Conservation (phyloP, 1,139 yeast species). For the Saccharomycopsis hybrid region DNA sequence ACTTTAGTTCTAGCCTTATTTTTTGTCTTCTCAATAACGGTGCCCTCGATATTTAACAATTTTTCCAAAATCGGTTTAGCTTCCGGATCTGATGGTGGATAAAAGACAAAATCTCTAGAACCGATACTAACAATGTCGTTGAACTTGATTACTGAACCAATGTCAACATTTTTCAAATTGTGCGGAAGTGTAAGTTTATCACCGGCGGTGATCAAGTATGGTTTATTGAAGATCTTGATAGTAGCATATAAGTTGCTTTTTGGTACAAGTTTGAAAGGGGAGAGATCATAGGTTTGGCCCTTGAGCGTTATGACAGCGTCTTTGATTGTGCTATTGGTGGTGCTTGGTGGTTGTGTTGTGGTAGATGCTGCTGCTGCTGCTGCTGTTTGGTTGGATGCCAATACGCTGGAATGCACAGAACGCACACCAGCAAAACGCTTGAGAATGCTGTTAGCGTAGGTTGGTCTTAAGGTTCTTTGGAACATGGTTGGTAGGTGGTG, state of each 20-base stretch:
- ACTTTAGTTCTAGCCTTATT: slow-evolving; percentile 70
- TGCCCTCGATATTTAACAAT: slow-evolving; percentile 53
- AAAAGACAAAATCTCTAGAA: slow-evolving; percentile 46
- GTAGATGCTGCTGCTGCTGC: too few relatives aligned
- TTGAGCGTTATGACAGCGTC: not conserved
- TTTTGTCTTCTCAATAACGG: slow-evolving; percentile 79
- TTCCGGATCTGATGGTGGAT: slow-evolving; percentile 12
- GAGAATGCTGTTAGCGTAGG: not conserved
- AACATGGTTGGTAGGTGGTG: too few relatives aligned
- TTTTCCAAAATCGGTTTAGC: slow-evolving; percentile 36
- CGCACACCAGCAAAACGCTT: not conserved
- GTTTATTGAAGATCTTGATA: slow-evolving; percentile 73
- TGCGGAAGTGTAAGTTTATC: slow-evolving; percentile 78
- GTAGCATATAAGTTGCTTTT: slow-evolving; percentile 66
- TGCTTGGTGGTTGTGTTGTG: too few relatives aligned
- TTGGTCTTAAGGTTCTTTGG: not conserved
- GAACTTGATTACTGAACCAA: slow-evolving; percentile 73
- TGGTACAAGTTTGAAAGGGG: slow-evolving; percentile 59
- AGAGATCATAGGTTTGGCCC: slow-evolving; percentile 24
- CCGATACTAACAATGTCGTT: slow-evolving; percentile 79
- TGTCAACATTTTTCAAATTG: slow-evolving; percentile 62
- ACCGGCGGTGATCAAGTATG: slow-evolving; percentile 86
- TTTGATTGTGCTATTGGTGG: not conserved
- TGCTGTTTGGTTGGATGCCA: too few relatives aligned
- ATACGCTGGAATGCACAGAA: too few relatives aligned